A percentile compares a stretch with the other conserved stretches of the same genome.
These are phyloP conservation scores for Chlorella sp. DNA, from an alignment of 139 green algal genomes.

Conservation along the genomic window DNA sequence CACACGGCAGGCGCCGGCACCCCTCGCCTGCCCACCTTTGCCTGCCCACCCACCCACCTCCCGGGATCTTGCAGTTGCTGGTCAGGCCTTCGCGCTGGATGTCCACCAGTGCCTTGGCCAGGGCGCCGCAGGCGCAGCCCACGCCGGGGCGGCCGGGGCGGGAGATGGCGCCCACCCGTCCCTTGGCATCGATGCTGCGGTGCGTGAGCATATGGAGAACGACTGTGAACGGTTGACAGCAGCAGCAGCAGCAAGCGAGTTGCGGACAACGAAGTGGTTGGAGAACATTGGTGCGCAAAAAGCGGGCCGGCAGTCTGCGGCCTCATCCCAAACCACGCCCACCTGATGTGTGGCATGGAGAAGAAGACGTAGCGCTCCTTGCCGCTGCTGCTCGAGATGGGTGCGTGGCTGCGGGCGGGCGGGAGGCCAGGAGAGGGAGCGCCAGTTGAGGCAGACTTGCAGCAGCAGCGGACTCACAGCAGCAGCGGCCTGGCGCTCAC, in stretches of 20 bases:
- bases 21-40: no score
- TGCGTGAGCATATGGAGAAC: no score
- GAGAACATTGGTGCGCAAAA: no score
- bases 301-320: background rate
- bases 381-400: conserved; percentile 45
- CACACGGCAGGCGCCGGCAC: no score
- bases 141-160: conserved; percentile 61
- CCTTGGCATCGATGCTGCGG: conserved; percentile 65
- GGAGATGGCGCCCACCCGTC: conserved; percentile 70
- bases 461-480: no score
- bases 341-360: conserved; percentile 88
- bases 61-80: conserved; percentile 59
- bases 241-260: background rate
- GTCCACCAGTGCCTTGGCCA: conserved; percentile 60
- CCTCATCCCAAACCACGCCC: conserved; percentile 47
- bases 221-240: no score
- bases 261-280: background rate
- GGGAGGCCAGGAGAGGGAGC: background rate
- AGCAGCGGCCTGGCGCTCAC: no score
- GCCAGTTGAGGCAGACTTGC: no score
- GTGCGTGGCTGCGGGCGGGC: conserved; percentile 49
- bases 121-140: conserved; percentile 83
- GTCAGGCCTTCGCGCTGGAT: conserved; percentile 51
- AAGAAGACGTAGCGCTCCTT: conserved; percentile 93
- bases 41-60: conserved; percentile 41